phyloP scores from a whole-genome alignment of 768 basidiomycete species.

The Glaciozyma martinii region DNA sequence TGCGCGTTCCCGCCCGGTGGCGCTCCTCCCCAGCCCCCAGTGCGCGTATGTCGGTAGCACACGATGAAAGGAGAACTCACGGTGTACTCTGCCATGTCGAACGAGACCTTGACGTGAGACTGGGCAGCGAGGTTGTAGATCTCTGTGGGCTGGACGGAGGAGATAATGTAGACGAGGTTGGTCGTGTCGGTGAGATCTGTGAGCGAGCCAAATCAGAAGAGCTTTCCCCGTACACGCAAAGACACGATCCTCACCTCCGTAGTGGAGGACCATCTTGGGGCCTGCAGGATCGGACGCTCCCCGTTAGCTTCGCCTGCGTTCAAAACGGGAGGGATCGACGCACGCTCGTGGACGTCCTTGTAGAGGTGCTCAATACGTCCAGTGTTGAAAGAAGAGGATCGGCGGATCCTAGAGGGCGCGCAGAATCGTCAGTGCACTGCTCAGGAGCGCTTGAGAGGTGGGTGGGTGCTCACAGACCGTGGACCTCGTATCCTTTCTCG shows the following conservation, averaged over 20 bases:
- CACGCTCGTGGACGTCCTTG: slow-evolving; percentile 84
- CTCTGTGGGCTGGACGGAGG: slow-evolving; percentile 87
- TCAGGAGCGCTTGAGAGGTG: neutral
- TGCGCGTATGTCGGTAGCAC: no score
- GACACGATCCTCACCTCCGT: slow-evolving; percentile 30
- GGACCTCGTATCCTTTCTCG: slow-evolving; percentile 43
- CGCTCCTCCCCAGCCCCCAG: no score
- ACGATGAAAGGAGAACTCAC: slow-evolving; percentile 28
- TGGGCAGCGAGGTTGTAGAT: slow-evolving; percentile 97
- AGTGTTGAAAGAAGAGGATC: slow-evolving; percentile 97
- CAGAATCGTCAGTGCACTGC: neutral
- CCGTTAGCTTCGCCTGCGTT: neutral
- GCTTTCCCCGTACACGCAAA: neutral
- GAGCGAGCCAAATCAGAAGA: slow-evolving; percentile 46
- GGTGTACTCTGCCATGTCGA: slow-evolving; percentile 99
- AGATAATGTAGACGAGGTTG: slow-evolving; percentile 92
- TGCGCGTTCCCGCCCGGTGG: no score
- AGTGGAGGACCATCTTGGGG: slow-evolving; percentile 40
- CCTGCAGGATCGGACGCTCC: slow-evolving; percentile 14
- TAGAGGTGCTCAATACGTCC: slow-evolving; percentile 88
- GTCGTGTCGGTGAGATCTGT: slow-evolving; percentile 87
- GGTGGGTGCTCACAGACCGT: slow-evolving; percentile 36
- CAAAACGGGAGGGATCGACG: slow-evolving; percentile 35
- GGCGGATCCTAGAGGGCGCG: slow-evolving; percentile 61
- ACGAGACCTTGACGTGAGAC: slow-evolving; percentile 97